Evolutionary conservation across 305 asterid species (phyloP), one percentile per base, ranked within the genome.

Genomic region (Fraxinus nigra): DNA sequence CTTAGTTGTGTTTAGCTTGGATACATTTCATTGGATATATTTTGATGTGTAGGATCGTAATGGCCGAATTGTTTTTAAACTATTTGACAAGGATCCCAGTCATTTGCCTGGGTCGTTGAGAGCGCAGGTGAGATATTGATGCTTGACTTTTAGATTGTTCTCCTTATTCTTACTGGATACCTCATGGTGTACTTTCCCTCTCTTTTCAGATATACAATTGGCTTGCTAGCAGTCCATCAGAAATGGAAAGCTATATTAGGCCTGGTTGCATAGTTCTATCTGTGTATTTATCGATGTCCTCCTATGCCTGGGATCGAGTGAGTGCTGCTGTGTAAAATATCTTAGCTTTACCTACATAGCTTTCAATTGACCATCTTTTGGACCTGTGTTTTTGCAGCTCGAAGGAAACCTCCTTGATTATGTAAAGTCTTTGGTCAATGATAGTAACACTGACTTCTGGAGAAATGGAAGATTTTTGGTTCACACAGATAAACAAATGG

Each of bases 81-180:
- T 94, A 85, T 94, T 94, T 86, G 97, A 92, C 88, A 94, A 94
- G 91, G 95, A 94, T 88, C 98, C 98, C 33, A 89, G 97, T 84
- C 94, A 94, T 78, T 86, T 94, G 86, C 98, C 97, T 6, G 92
- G 90, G n/a, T 80, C 97, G 83, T 86, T 94, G 69, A 89, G 93
- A 51, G 35, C 89, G 28, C 94, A 93, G 95, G 98, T 93, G 35
- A 84, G 85, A 75, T 63, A 75, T 75, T 82, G 30, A 77, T 85
- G 35, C 35, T 79, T 87, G 59, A 40, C 54, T 69, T 59, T 54
- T 46, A 35, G 48, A 43, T 65, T 22, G 54, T 46, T 79, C 74
- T 63, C 34, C 37, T 79, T 56, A 37, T 59, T 84, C 79, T 20
- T 77, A 37, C 67, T 85, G 69, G 78, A 78, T 32, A 0, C 54